These are phyloP conservation scores for Sporodiniella umbellata DNA, from an alignment of 371 early-diverging fungal species.

Conservation along the genomic window DNA sequence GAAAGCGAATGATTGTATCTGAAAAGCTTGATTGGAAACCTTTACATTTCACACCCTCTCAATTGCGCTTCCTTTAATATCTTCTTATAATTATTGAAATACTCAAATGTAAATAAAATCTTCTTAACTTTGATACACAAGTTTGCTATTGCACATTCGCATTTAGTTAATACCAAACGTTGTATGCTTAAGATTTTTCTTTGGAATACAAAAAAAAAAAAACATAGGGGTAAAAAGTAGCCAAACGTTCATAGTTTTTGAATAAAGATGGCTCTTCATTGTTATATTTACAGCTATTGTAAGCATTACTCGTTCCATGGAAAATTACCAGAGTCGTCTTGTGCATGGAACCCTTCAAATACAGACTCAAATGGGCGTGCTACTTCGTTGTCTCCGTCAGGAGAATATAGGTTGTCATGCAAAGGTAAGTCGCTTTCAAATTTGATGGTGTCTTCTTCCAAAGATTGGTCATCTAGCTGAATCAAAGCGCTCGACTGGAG, in stretches of 20 bases:
- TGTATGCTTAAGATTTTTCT: too few relatives aligned
- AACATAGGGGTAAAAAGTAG: too few relatives aligned
- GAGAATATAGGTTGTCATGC: slow-evolving; percentile 44
- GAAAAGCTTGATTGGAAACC: slow-evolving; percentile 78
- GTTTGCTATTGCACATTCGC: too few relatives aligned
- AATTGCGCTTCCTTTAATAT: slow-evolving; percentile 66
- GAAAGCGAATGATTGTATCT: slow-evolving; percentile 75
- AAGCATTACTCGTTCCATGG: background rate
- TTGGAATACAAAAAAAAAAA: too few relatives aligned
- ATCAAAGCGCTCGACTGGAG: slow-evolving; percentile 37
- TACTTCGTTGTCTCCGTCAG: slow-evolving; percentile 64
- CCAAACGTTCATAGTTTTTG: too few relatives aligned
- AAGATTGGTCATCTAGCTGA: slow-evolving; percentile 33
- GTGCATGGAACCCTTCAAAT: slow-evolving; percentile 12
- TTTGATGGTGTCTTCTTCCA: slow-evolving; percentile 15
- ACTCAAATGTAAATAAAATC: background rate
- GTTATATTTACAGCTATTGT: too few relatives aligned
- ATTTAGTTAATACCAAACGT: too few relatives aligned
- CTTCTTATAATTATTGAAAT: background rate
- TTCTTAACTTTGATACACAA: too few relatives aligned
- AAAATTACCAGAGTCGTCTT: background rate
- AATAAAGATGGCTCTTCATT: too few relatives aligned
- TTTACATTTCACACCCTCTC: slow-evolving; percentile 72
- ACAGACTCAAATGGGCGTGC: slow-evolving; percentile 48
- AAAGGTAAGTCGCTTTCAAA: slow-evolving; percentile 15